phyloP scores from a whole-genome alignment of 345 rosid species.

The Ailanthus altissimus region DNA sequence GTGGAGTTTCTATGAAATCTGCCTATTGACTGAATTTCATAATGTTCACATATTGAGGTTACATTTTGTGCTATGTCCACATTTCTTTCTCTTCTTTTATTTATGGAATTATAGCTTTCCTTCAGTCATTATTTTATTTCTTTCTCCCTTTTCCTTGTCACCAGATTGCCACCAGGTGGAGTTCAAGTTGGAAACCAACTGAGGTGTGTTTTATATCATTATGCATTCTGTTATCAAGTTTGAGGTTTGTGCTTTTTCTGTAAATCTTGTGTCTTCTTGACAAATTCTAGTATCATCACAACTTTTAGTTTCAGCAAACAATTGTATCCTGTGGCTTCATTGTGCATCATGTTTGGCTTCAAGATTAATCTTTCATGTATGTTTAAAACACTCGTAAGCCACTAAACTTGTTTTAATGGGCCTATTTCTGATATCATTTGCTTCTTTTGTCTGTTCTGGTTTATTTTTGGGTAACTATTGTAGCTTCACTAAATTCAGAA shows the following conservation, averaged over 20 bases:
- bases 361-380: background rate
- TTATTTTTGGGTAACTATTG: background rate
- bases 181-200: slow-evolving; percentile 72
- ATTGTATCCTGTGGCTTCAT: background rate
- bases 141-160: slow-evolving; percentile 10
- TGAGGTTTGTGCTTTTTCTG: slow-evolving; percentile 17
- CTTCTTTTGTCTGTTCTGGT: background rate
- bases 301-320: background rate
- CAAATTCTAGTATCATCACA: background rate
- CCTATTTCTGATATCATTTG: background rate
- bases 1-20: background rate
- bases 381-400: background rate
- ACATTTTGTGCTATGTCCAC: background rate
- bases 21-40: background rate
- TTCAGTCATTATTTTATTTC: slow-evolving; percentile 24
- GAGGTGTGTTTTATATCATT: slow-evolving; percentile 50
- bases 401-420: slow-evolving; percentile 2
- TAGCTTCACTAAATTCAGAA: background rate
- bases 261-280: background rate
- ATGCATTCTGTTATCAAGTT: background rate
- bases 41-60: background rate
- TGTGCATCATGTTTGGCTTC: background rate
- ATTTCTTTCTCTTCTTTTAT: background rate
- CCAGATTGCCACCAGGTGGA: slow-evolving; percentile 58
- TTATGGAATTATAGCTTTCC: slow-evolving; percentile 17